Base-by-base conservation (phyloP, 2,329 filamentous ascomycete genomes). In the Fusarium penzigii region DNA sequence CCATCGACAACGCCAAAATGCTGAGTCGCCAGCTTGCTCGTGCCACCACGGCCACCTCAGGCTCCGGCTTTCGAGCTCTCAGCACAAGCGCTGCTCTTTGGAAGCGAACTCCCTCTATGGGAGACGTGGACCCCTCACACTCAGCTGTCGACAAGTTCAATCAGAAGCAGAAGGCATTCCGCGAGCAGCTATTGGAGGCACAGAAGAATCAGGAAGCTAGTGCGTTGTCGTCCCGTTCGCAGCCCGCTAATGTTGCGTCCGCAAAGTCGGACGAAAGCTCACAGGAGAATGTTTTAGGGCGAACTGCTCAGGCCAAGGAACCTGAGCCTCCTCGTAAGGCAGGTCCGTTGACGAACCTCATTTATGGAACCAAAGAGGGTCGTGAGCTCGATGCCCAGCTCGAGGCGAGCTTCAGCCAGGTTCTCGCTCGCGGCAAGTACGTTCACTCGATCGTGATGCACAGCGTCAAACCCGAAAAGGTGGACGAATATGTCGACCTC, bases 361-460 rank as follows among this genome's bases (percentile, higher is more conserved):
- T 99, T 69, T 97, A 99, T 74, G 94, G 94, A 67, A 99, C 94
- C 13, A 92, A 94, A 68, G 93, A 97, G 74, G 94, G 92, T 32
- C 86, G 92, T 56, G 89, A 96, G 76, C 84, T 97, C 70, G 94
- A 99, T 68, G 89, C 90, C 59, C 93, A 97, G 75, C 93, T 99
- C 68, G 92, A 97, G 77, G 87, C 92, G 52, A 95, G 90, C 70
- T 99, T 97, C 77, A 95, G 90, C 46, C 92, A 97, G 72, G 90
- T 97, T 42, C 79, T 99, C 42, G 94, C 94, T 20, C 84, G 94
- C 60, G 94, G 94, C 68, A 99, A 99, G 77, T 99, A 99, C 68
- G 92, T 99, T 49, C 94, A 99, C 75, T 95, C 92, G 43, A 97
- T 99, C 71, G 92, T 96, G 53, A 91, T 96, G 69, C 94, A 99